Base-by-base conservation (phyloP, 1,284 basidiomycete species). In the Microbotryum silenes-acaulis region DNA sequence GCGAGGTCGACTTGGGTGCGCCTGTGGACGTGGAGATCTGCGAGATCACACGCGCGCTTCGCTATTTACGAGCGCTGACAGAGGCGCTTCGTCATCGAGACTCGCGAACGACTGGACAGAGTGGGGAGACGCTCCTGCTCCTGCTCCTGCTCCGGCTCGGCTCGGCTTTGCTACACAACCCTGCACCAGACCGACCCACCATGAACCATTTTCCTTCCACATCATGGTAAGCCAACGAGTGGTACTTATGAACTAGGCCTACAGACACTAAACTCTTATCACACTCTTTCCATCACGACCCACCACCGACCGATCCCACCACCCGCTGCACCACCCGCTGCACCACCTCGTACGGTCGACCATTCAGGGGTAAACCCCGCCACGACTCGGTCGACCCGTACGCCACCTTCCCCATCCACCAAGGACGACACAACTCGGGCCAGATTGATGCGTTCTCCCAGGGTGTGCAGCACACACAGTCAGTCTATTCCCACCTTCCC, bases 401-500 rank as follows among this genome's bases (percentile, higher is more conserved):
- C 75, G 83, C 81, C 62, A 87, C 88, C 10, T 85, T 83, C 73
- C 87, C 88, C 27, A 77, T 88, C 63, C 81, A 84, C 72, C 82
- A 69, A 78, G 83, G 62, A 81, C 82, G 29, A 74, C 78, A 64
- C 80, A 69, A 74, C 73, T 33, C 74, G 77, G 47, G 80, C 79
- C 64, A 82, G 86, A 23, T n/a, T 42, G 62, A 61, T 74, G 73
- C 79, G 2, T 88, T 87, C 66, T 74, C 81, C 8, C 81, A 82
- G 7, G 81, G 83, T 45, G 81, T 89, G 0, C 85, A 90, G 72
- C 84, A 75, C 63, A 91, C 88, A 47, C 88, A 88, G 86, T 88
- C 59, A 54, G 84, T 77, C 9, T 52, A 9, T n/a, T 27, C n/a
- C 21, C 46, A 20, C 42, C 44, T n/a, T 27, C n/a, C 21, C 46